These are phyloP conservation scores for Penicillium steckii DNA, from an alignment of 495 filamentous ascomycete species.

Conservation along the genomic window DNA sequence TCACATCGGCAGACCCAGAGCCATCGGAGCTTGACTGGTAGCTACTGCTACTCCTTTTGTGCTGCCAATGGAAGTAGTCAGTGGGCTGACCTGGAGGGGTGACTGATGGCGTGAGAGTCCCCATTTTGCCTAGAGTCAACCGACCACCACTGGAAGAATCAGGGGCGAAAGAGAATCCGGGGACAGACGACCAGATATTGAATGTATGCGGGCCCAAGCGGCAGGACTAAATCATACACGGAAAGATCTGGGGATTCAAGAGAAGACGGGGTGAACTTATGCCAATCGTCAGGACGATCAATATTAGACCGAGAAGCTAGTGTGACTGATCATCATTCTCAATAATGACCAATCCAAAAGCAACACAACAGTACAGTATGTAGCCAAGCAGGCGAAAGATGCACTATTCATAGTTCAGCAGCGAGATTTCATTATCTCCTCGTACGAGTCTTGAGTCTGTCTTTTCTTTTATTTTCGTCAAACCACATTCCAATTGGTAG, in stretches of 20 bases:
- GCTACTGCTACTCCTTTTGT: background rate
- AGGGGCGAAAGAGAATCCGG: background rate
- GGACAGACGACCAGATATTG: background rate
- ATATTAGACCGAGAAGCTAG: background rate
- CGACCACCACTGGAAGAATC: too few species aligned
- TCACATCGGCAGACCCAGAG: background rate
- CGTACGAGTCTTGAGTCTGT: too few species aligned
- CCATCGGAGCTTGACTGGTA: background rate
- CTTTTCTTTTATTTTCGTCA: background rate
- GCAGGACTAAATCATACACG: background rate
- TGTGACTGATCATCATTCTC: background rate
- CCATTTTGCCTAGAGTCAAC: background rate
- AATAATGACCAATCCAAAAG: constrained; percentile 1
- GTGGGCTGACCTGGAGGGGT: background rate
- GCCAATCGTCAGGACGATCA: constrained; percentile 1
- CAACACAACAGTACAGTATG: background rate
- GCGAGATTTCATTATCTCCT: background rate
- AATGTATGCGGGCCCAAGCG: background rate
- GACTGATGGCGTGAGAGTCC: background rate
- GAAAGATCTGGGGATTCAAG: constrained; percentile 1
- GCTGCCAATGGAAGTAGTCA: background rate
- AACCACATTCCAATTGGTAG: background rate
- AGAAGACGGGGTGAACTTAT: background rate
- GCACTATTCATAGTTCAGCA: background rate
- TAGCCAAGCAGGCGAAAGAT: background rate